Evolutionary conservation across 176 grass and related monocot species (phyloP), one percentile per base, ranked within the genome.

Genomic region (Oryza meridionalis): DNA sequence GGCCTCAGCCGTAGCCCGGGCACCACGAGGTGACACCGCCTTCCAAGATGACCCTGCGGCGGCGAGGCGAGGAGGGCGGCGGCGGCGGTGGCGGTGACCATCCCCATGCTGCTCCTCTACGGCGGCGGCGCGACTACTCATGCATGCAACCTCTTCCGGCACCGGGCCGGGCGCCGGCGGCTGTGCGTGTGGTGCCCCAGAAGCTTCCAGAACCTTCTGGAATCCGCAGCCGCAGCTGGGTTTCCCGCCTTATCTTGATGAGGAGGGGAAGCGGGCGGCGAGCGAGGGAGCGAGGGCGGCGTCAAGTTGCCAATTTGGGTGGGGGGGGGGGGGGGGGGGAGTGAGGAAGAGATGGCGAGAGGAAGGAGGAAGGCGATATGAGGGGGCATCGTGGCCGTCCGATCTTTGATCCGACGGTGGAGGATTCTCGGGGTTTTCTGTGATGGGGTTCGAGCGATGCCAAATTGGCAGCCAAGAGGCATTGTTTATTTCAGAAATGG

Each of bases 81-180:
- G 26, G 73, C 65, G 43, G 73, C 85, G 77, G 46, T 1, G 46
- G 81, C 55, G 55, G 81, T 51, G 76, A 82, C 77, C 91, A 90
- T 90, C 78, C 88, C 90, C 84, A 89, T 88, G n/a, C 58, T 85
- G 77, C 44, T 78, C 82, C 80, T 81, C 21, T 70, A 17, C 80
- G 77, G 76, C 80, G 67, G 85, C 85, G 68, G 65, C 70, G 80
- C 84, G 83, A 90, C 87, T 87, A 92, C 86, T 92, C 91, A 93
- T 90, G 88, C 91, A 90, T 88, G 91, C 88, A 93, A 88, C 85
- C 73, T 63, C 47, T 59, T 59, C 15, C 42, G 29, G 68, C 2
- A 17, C 42, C 68, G 40, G 51, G 32, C 8, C 8, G 0, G 1
- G 0, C 47, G 55, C 4, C 65, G 81, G 68, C 14, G 21, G 51